A percentile compares a stretch with the other conserved stretches of the same genome.
Evolutionary conservation across 306 rosid species (phyloP).

Genomic region (Senna siamea): DNA sequence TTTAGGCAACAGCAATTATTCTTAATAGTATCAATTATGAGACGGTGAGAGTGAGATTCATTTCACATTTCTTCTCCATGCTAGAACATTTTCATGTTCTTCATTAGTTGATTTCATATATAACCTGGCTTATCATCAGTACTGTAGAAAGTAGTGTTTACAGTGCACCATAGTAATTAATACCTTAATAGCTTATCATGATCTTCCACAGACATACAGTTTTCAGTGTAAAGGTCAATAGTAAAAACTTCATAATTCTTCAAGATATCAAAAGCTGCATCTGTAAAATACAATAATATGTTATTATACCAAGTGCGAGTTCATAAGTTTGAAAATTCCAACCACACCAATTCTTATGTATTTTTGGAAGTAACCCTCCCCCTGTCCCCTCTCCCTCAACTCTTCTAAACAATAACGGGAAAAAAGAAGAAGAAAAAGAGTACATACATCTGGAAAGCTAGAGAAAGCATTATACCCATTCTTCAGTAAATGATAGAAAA

Average conservation of each 20-base stretch:
- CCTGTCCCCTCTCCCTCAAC: not conserved
- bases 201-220: not conserved
- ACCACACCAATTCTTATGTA: conserved; percentile 11
- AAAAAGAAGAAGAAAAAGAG: not conserved
- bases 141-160: not conserved
- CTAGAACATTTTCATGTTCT: conserved; percentile 15
- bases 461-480: conserved; percentile 52
- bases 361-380: not conserved
- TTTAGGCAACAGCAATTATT: conserved; percentile 12
- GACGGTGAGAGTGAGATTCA: conserved; percentile 29
- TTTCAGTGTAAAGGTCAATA: not conserved
- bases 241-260: not conserved
- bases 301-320: conserved; percentile 2
- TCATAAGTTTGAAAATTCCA: conserved; percentile 3
- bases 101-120: conserved; percentile 18
- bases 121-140: not conserved
- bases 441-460: conserved; percentile 42
- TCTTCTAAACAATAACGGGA: not conserved
- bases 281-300: conserved; percentile 19
- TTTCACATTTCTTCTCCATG: conserved; percentile 24
- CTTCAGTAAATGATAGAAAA: conserved; percentile 33
- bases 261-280: conserved; percentile 16
- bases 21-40: conserved; percentile 19
- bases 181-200: not conserved
- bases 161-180: conserved; percentile 7